Conservation (phyloP, 495 filamentous ascomycete species). For the Daldinia vernicosa region DNA sequence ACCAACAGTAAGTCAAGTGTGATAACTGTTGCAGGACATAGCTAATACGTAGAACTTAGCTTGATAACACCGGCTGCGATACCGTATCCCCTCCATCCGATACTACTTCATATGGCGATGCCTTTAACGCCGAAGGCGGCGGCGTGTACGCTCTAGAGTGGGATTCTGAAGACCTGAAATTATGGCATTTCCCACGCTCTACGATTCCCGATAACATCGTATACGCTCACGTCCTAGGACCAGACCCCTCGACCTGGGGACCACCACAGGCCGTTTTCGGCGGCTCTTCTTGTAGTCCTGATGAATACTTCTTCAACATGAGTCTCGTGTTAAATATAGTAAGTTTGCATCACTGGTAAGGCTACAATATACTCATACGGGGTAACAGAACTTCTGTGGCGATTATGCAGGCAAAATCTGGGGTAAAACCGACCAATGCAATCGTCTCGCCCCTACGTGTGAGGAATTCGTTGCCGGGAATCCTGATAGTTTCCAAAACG, state of each 20-base stretch:
- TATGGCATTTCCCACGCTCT: conserved; percentile 75
- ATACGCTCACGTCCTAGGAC: conserved; percentile 54
- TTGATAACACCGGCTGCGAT: conserved; percentile 40
- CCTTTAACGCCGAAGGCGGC: conserved; percentile 72
- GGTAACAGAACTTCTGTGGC: conserved; percentile 74
- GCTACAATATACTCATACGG: conserved; percentile 10
- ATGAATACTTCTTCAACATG: conserved; percentile 45
- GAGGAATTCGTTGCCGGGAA: conserved; percentile 70
- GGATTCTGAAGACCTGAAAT: conserved; percentile 67
- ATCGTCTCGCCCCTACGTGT: conserved; percentile 61
- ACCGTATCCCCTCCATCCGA: conserved; percentile 40
- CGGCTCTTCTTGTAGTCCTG: conserved; percentile 36
- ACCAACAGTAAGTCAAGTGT: conserved; percentile 24
- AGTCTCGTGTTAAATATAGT: conserved; percentile 46
- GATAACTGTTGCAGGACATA: not conserved
- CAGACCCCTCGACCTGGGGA: conserved; percentile 69
- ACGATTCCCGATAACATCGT: conserved; percentile 67
- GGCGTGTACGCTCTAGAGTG: conserved; percentile 74
- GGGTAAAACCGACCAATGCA: conserved; percentile 51
- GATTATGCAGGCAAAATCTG: conserved; percentile 82
- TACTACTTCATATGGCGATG: conserved; percentile 62
- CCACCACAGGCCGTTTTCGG: conserved; percentile 56
- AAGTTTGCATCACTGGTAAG: not conserved
- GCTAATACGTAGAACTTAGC: conserved; percentile 18
- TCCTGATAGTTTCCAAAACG: conserved; percentile 64